These are phyloP conservation scores for Clonostachys rosea DNA, from an alignment of 2,329 filamentous ascomycete species.

Conservation along the genomic window DNA sequence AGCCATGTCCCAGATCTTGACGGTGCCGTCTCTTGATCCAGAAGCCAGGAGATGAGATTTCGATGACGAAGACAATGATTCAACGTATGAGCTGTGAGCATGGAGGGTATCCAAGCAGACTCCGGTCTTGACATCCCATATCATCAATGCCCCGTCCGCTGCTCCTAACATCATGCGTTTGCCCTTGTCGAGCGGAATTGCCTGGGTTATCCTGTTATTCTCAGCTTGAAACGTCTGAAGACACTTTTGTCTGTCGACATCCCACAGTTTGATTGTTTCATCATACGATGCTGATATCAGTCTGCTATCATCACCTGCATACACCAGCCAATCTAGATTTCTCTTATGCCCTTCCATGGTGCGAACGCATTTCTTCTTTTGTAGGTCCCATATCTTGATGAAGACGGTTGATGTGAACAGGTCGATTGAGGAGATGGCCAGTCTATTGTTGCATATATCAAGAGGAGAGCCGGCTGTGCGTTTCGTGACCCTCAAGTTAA, in stretches of 20 bases:
- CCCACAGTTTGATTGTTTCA: conserved; percentile 1
- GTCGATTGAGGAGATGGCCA: no score
- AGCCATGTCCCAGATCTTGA: conserved; percentile 2
- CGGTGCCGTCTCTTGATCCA: not conserved
- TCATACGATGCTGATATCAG: no score
- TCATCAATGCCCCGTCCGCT: conserved; percentile 5
- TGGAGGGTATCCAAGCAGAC: no score
- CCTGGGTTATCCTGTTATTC: not conserved
- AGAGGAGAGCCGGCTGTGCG: no score
- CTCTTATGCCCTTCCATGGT: no score
- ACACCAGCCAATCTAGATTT: no score
- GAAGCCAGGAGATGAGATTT: not conserved
- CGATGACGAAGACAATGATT: no score
- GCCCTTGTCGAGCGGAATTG: not conserved
- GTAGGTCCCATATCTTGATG: conserved; percentile 12
- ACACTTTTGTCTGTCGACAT: conserved; percentile 1
- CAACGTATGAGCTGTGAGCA: no score
- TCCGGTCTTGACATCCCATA: conserved; percentile 8
- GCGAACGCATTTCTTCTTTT: not conserved
- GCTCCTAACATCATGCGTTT: conserved; percentile 5
- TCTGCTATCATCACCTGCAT: no score
- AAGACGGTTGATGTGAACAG: conserved; percentile 3
- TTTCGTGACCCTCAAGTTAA: no score
- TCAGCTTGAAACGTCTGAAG: conserved; percentile 1
- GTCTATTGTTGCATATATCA: no score